These are phyloP conservation scores for Protomyces macrosporus DNA, from an alignment of 1,139 yeast species.

Conservation along the genomic window DNA sequence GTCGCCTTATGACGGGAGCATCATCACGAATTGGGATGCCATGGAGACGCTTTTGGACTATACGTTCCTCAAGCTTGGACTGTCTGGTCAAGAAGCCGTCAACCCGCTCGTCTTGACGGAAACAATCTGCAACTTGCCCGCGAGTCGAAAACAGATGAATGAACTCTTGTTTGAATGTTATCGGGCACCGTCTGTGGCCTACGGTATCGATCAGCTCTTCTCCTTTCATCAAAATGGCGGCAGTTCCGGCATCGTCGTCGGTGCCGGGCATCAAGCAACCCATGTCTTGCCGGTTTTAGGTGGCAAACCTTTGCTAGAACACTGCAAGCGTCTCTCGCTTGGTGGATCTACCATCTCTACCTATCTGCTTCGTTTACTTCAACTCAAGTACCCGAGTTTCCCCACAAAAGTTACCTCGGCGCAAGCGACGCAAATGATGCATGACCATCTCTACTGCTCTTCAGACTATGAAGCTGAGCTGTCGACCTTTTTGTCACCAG, in stretches of 20 bases:
- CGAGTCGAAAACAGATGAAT: slow-evolving; percentile 66
- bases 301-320: slow-evolving; percentile 53
- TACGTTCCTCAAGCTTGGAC: slow-evolving; percentile 72
- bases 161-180: slow-evolving; percentile 81
- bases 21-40: slow-evolving; percentile 88
- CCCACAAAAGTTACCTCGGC: slow-evolving; percentile 63
- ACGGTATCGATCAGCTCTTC: slow-evolving; percentile 78
- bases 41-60: slow-evolving; percentile 74
- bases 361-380: slow-evolving; percentile 58
- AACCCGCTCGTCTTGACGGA: slow-evolving; percentile 84
- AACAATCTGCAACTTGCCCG: slow-evolving; percentile 60
- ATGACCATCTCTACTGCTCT: slow-evolving; percentile 75
- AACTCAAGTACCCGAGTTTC: slow-evolving; percentile 85
- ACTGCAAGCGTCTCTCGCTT: slow-evolving; percentile 80
- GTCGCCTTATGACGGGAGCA: slow-evolving; percentile 80
- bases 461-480: slow-evolving; percentile 58
- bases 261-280: slow-evolving; percentile 78
- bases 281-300: slow-evolving; percentile 72
- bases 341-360: slow-evolving; percentile 76
- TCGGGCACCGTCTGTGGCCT: slow-evolving; percentile 62
- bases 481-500: slow-evolving; percentile 53
- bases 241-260: slow-evolving; percentile 64
- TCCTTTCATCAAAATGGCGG: slow-evolving; percentile 53
- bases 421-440: slow-evolving; percentile 63
- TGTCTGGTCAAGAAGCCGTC: slow-evolving; percentile 54